Evolutionary conservation across 768 basidiomycete species (phyloP), one percentile per base, ranked within the genome.

Genomic region (Lactarius hatsudake): DNA sequence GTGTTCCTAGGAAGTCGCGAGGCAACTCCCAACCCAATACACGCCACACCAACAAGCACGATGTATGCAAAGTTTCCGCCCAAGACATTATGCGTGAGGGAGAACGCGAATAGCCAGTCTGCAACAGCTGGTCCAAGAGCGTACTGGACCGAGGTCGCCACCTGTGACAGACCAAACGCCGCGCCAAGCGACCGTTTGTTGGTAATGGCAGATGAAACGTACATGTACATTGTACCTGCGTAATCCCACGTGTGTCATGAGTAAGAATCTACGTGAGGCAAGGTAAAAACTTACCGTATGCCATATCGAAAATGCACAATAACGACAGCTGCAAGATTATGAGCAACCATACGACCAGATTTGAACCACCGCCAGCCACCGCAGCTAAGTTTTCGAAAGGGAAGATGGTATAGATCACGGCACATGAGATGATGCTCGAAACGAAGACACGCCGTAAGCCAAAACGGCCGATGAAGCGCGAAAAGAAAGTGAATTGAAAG

Each of bases 201-300:
- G 2, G 89, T 88, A 0, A n/a, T 79, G 15, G 88, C 81, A 7
- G 83, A 84, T 10, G 83, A 80, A 64, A 91, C 86, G 68, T 85
- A 88, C 61, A 90, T 87, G 75, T 88, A 89, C 23, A 89, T 75
- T 57, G 87, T 83, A 32, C 87, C 89, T 89, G 64, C 10, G 42
- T 7, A 5, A 55, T 18, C 18, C 17, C 84, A n/a, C 9, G 13
- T 1, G n/a, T 18, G 17, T 51, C 23, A 13, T 51, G 23, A 38
- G 38, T 38, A 0, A 30, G 54, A 8, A 32, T 15, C 17, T 18
- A 28, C 17, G 3, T 20, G 30, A 15, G 18, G 17, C 3, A 51
- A 13, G 12, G 23, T 30, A 20, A 56, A 56, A 15, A 40, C 58
- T 4, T 18, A 59, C 58, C 5, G 12, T 23, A 59, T n/a, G 23